Evolutionary conservation across 805 yeast species (phyloP), one percentile per base, ranked within the genome.

Genomic region (Debaryomyces tyrocola): DNA sequence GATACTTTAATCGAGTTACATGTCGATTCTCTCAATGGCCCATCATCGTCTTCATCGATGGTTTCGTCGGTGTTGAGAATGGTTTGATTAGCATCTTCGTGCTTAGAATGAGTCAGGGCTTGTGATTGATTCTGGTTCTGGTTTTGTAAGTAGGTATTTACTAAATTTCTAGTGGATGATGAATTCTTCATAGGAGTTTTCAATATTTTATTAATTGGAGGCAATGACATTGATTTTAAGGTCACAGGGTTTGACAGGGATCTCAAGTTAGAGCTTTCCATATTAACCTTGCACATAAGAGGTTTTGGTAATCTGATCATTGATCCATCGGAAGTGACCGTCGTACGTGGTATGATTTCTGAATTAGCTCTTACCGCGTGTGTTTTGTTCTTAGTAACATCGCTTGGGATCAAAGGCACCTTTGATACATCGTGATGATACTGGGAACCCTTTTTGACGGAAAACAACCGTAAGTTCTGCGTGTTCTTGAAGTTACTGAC

Each of bases 151-250:
- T 39, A 39, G 39, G 55, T 46, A 40, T 40, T 45, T 40, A 49
- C 49, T 33, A 57, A 46, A 49, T 53, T 55, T 31, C 64, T 55
- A 27, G 62, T 57, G 7, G 64, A 51, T 43, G 52, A 56, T 12
- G 70, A 58, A 33, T 58, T 57, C 50, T 68, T 73, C 45, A 73
- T 69, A 29, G 78, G 78, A 2, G 78, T 73, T 45, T 69, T 69
- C 53, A 73, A 63, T 44, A 73, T 73, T 52, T 70, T 73, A 53
- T 67, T 70, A 47, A 73, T 73, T 11, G 76, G 62, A 21, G 78
- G 78, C 28, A 69, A 58, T 20, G 55, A 49, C 12, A 50, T 51
- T 20, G 50, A 31, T 20, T 39, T 28, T 12, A 17, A 20, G 10
- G 41, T 34, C 31, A 18, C 28, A 20, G 33, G 37, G 38, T 40